Evolutionary conservation across 495 filamentous ascomycete species (phyloP), one percentile per base, ranked within the genome.

Genomic region (Neurospora discreta): DNA sequence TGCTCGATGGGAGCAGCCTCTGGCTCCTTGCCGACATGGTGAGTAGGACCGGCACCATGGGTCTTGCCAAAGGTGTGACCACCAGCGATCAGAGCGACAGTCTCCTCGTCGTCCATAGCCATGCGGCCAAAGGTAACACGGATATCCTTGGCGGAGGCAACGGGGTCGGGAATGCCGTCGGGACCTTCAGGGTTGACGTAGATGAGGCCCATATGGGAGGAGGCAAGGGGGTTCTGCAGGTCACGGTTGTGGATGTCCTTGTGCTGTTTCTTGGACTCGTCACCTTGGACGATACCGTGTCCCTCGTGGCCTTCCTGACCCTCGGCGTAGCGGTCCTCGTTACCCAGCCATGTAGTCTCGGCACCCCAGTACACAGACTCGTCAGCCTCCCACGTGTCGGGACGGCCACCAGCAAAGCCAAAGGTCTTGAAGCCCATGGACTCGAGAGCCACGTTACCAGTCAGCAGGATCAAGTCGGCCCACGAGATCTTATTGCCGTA

Each of bases 71-170:
- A 91, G 26, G 85, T 84, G 84, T 92, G 90, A 68, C 90, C 90
- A 77, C 90, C 90, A n/a, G 87, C 89, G 75, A 92, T 92, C 40
- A 92, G 78, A 6, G 90, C 90, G 26, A 90, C 89, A 2, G 90
- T 92, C 80, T 92, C 90, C 81, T 91, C 88, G 76, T 92, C 90
- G 76, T 90, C 87, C 90, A 92, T 92, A 71, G 88, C 90, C 90
- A 92, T 92, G 76, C 89, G 89, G 76, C 84, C 84, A 72, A 92
- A 92, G 41, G 90, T 91, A 71, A 82, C 81, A 71, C 90, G 90
- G 76, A 92, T 92, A 78, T 92, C 90, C 39, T 83, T 78, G 70
- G 86, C 90, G 0, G 90, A 84, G n/a, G 88, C 88, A 43, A 90
- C 78, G 39, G 89, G 88, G 78, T 92, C 90, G 38, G 89, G 89